Evolutionary conservation across 2,329 filamentous ascomycete species (phyloP), one percentile per base, ranked within the genome.

Genomic region (Colletotrichum cordylinicola): DNA sequence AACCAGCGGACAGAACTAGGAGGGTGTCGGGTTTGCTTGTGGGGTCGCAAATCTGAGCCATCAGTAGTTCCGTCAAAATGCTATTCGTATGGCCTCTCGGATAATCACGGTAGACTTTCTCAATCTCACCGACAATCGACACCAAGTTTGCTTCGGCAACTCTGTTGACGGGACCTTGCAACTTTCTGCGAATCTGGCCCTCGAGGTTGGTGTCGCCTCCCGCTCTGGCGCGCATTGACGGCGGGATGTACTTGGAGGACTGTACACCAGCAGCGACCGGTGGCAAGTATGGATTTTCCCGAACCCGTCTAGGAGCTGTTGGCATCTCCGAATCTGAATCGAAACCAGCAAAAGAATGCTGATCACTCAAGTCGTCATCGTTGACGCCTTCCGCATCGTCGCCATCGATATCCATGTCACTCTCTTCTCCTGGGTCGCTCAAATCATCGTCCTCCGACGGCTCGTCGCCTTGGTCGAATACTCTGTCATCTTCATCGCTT

Each of bases 141-240:
- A 98, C 84, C 77, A 99, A 88, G 80, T 97, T 98, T 48, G 95
- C 93, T 82, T 98, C 96, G 0, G 97, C 98, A 37, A 99, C 89
- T 82, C 96, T 94, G 84, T 99, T 99, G 82, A 99, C 90, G 21
- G 97, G 90, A 81, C 97, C 96, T 82, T 98, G 96, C 0, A 95
- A 89, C 81, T 98, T 95, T 77, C 95, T 92, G 74, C 93, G 92
- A 66, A 99, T 87, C 52, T 94, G 92, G 15, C 88, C 88, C 64
- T 94, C 87, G 56, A 90, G 87, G 82, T 98, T 94, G 2, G 90
- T 89, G 78, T 94, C 93, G 0, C 92, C 91, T 2, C 90, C 88
- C 4, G 90, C 85, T 39, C 90, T 86, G 79, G 90, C 93, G 62
- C 96, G 91, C 69, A 97, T 86, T 2, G 96, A 98, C 4, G 96